Conservation (phyloP, 441 rosid species). For the Gossypium laxum region DNA sequence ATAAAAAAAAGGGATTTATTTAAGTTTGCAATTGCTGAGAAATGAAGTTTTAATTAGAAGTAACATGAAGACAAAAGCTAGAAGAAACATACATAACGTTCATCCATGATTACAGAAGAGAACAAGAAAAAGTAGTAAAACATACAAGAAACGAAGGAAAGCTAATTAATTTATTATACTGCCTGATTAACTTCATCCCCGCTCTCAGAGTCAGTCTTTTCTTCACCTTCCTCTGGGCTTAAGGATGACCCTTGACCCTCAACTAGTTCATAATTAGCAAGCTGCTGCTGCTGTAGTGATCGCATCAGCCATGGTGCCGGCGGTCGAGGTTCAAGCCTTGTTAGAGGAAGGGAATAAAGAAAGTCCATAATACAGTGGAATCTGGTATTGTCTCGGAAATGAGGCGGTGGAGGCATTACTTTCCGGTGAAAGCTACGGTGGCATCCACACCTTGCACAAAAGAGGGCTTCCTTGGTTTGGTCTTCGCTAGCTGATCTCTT, state of each 20-base stretch:
- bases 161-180: background rate
- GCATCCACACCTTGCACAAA: background rate
- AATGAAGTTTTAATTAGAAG: background rate
- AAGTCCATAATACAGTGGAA: background rate
- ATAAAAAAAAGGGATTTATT: background rate
- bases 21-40: background rate
- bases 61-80: background rate
- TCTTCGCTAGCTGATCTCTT: background rate
- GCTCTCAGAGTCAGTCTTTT: background rate
- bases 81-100: background rate
- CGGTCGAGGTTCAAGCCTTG: background rate
- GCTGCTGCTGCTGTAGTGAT: background rate
- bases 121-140: background rate
- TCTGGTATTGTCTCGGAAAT: background rate
- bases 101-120: background rate
- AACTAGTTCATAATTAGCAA: background rate
- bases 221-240: background rate
- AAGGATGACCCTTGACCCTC: slow-evolving; percentile 2
- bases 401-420: background rate
- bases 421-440: background rate
- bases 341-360: background rate
- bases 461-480: background rate
- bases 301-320: background rate
- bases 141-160: background rate
- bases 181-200: background rate